phyloP scores from a whole-genome alignment of 1,284 basidiomycete species.

The Sanghuangporus sanghuang region DNA sequence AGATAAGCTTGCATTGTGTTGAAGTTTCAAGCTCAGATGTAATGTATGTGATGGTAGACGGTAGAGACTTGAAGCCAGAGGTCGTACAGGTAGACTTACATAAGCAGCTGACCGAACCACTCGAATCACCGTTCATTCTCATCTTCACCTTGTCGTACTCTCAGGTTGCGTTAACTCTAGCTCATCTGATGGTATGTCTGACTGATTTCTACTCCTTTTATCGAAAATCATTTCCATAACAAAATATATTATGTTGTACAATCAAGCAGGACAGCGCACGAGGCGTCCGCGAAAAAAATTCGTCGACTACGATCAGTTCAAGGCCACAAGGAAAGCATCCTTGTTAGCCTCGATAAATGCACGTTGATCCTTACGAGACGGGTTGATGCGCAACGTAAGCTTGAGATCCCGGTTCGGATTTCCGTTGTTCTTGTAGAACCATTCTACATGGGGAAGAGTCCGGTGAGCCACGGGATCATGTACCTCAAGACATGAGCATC shows the following conservation, averaged over 20 bases:
- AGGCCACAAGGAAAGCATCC: not conserved
- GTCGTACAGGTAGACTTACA: no score
- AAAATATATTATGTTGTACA: no score
- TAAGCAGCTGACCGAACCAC: no score
- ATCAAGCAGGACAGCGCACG: no score
- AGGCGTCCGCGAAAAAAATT: no score
- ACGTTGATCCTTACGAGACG: not conserved
- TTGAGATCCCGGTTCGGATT: slow-evolving; percentile 10
- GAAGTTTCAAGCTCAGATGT: not conserved
- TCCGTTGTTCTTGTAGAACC: slow-evolving; percentile 11
- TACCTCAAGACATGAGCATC: not conserved
- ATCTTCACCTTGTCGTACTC: not conserved
- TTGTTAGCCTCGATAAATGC: slow-evolving; percentile 10
- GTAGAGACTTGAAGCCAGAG: no score
- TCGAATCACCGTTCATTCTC: not conserved
- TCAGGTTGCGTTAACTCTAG: no score
- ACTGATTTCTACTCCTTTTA: not conserved
- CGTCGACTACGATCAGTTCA: not conserved
- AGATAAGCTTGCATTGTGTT: slow-evolving; percentile 63
- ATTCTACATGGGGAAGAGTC: slow-evolving; percentile 2
- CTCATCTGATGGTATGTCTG: no score
- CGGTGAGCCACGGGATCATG: not conserved
- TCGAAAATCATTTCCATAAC: not conserved
- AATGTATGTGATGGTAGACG: not conserved
- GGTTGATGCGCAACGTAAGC: slow-evolving; percentile 5